Base-by-base conservation (phyloP, 2,329 filamentous ascomycete genomes). In the Thyridium curvatum region DNA sequence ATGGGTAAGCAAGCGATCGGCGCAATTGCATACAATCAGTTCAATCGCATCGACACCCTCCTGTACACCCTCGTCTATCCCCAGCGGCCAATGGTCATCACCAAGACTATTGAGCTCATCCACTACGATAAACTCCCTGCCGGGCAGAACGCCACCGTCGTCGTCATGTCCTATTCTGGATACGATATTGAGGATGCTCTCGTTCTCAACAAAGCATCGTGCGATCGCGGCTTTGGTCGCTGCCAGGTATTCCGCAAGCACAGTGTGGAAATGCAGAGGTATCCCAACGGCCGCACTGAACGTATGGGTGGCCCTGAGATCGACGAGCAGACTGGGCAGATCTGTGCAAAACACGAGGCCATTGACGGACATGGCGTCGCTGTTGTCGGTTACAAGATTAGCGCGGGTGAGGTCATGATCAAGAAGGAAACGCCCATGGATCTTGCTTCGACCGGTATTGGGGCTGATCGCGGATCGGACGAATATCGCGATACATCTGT, bases 1-100 rank as follows among this genome's bases (percentile, higher is more conserved):
- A 98, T 98, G 93, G 93, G 93, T 77, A 98, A 98, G 68, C 93
- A 98, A 84, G 93, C 93, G 30, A 97, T 98, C 59, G 93, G 93
- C 28, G 90, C 91, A 28, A 97, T 98, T 57, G 93, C 91, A 13
- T 94, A 95, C 58, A 98, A 98, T 58, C 93, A 98, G 61, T 95
- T 96, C 66, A 86, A 91, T 53, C 83, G 93, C 41, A 96, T 98
- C 59, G 93, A 98, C 55, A 97, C 91, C 0, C 72, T 98, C 13
- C 77, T 98, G 7, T 97, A 96, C 58, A 86, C 95, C 2, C 86
- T 98, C 68, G 93, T 98, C 4, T 98, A 98, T 55, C 93, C 93
- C 7, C 94, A 98, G 58, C 82, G 94, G 52, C 93, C 93, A 2
- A 93, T 98, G 84, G 91, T 97, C 45, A 95, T 94, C 58, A 94